Conservation (phyloP, 108 stramenopile species). For the Skeletonema potamos region DNA sequence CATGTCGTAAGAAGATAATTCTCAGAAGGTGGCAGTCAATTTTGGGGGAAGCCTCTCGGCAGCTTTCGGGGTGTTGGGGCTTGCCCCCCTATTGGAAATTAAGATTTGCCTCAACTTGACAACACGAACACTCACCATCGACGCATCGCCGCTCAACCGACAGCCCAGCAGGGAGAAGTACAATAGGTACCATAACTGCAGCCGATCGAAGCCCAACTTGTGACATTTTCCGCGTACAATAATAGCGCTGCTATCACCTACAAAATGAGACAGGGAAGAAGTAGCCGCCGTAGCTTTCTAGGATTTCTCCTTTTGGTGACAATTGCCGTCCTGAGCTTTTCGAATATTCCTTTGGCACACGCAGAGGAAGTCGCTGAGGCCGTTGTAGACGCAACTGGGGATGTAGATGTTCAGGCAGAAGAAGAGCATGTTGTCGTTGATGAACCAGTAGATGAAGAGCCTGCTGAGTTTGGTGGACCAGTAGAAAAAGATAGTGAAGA, state of each 20-base stretch:
- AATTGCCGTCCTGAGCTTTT: slow-evolving; percentile 20
- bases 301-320: slow-evolving; percentile 23
- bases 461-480: background rate
- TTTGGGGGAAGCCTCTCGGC: no score
- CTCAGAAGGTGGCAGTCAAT: no score
- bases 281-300: slow-evolving; percentile 21
- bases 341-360: slow-evolving; percentile 15
- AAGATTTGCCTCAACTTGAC: no score
- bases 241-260: background rate
- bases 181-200: no score
- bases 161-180: no score
- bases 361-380: slow-evolving; percentile 5
- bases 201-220: no score
- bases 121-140: no score
- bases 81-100: no score
- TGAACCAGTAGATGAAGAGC: slow-evolving; percentile 2
- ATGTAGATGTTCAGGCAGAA: slow-evolving; percentile 21
- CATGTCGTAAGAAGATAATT: no score
- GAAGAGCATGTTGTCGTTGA: background rate
- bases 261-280: background rate
- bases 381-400: slow-evolving; percentile 10
- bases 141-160: no score
- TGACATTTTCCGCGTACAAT: no score
- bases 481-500: slow-evolving; percentile 20
- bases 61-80: no score